Percentiles rank a stretch among this genome's conserved stretches.
These are phyloP conservation scores for Penicillium sp. DNA, from an alignment of 2,329 filamentous ascomycete species.

Conservation along the genomic window DNA sequence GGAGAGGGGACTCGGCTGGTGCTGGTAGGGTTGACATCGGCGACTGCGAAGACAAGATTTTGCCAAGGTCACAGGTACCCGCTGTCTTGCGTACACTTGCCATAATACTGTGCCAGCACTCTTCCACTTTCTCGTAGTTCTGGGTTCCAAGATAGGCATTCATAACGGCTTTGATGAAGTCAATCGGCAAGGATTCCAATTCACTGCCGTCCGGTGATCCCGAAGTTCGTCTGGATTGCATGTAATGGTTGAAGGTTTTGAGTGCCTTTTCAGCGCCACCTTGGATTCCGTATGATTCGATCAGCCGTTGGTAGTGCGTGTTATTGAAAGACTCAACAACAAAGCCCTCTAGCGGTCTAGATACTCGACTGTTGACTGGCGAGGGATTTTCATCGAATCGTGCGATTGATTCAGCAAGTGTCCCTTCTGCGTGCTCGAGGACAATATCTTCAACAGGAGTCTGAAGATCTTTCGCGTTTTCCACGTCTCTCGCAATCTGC, in stretches of 20 bases:
- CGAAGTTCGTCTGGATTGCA: slow-evolving; percentile 12
- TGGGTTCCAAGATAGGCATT: slow-evolving; percentile 57
- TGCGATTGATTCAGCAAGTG: slow-evolving; percentile 39
- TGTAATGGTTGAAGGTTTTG: slow-evolving; percentile 57
- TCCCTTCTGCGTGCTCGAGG: slow-evolving; percentile 37
- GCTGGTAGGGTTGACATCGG: background rate
- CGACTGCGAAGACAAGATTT: slow-evolving; percentile 5
- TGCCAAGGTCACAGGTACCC: slow-evolving; percentile 33
- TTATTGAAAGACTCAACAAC: slow-evolving; percentile 47
- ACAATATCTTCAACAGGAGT: slow-evolving; percentile 17
- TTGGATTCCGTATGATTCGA: slow-evolving; percentile 54
- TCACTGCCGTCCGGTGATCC: slow-evolving; percentile 10
- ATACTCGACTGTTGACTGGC: slow-evolving; percentile 30
- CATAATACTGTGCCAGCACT: slow-evolving; percentile 65
- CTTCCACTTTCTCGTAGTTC: slow-evolving; percentile 59
- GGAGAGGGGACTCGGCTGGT: background rate
- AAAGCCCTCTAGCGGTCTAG: slow-evolving; percentile 27
- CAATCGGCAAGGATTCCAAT: slow-evolving; percentile 47
- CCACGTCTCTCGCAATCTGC: slow-evolving; percentile 36
- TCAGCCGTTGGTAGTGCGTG: slow-evolving; percentile 55
- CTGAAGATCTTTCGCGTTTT: slow-evolving; percentile 15
- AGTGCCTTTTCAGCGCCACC: slow-evolving; percentile 50
- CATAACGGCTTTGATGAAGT: slow-evolving; percentile 67
- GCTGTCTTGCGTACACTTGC: slow-evolving; percentile 50
- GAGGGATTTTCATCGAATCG: slow-evolving; percentile 42